Conservation (phyloP, 2,329 filamentous ascomycete genomes). For the Hypoxylon sp. region DNA sequence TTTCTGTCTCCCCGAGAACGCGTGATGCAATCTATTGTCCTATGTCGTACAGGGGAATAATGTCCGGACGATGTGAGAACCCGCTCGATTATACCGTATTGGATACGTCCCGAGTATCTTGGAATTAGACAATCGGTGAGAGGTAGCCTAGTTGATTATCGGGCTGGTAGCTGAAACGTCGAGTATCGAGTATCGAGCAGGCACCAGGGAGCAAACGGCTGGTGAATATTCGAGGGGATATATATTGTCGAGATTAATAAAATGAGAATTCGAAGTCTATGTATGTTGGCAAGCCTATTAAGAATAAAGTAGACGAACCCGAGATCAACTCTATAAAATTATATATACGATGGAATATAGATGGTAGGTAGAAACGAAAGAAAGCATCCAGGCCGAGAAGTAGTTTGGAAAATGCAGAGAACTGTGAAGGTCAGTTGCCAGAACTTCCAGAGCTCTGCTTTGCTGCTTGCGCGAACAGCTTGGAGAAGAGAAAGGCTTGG, state of each 20-base stretch:
- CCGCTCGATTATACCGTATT: conserved; percentile 38
- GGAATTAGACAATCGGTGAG: conserved; percentile 18
- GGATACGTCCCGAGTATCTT: conserved; percentile 7
- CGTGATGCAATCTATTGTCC: conserved; percentile 24
- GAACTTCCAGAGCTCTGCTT: conserved; percentile 67
- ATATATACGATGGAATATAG: conserved; percentile 16
- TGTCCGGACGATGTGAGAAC: conserved; percentile 43
- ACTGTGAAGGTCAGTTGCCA: conserved; percentile 49
- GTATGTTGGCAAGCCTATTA: conserved; percentile 34
- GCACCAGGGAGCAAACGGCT: not conserved
- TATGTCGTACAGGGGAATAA: conserved; percentile 32
- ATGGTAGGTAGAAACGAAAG: conserved; percentile 40
- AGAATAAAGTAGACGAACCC: conserved; percentile 30
- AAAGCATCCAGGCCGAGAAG: conserved; percentile 41
- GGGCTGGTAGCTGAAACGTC: conserved; percentile 3
- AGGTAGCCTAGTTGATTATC: conserved; percentile 11
- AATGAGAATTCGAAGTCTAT: conserved; percentile 18
- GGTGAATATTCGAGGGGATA: not conserved
- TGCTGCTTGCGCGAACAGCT: conserved; percentile 44
- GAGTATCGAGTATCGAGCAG: conserved; percentile 22
- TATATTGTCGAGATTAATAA: conserved; percentile 10
- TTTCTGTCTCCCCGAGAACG: conserved; percentile 6
- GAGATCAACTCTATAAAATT: conserved; percentile 35
- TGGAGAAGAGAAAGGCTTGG: conserved; percentile 49
- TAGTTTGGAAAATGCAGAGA: conserved; percentile 42